A percentile compares a stretch with the other conserved stretches of the same genome.
phyloP scores from a whole-genome alignment of 1,284 basidiomycete genomes.

The Trichosporon sp. region DNA sequence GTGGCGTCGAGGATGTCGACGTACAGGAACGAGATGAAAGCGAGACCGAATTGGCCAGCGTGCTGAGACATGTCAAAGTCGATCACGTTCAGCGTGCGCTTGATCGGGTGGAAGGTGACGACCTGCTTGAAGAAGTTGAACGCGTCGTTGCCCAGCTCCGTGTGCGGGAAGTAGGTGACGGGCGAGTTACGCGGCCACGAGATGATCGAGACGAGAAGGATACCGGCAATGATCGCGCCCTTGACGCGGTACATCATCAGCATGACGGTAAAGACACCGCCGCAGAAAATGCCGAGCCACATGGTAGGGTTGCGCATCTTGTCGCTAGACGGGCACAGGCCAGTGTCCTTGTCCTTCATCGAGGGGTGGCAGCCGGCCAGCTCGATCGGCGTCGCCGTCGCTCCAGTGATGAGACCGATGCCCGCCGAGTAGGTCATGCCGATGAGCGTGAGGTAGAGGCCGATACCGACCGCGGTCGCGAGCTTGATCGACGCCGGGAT shows the following conservation, averaged over 20 bases:
- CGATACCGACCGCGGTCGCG: conserved; percentile 79
- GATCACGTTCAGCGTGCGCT: conserved; percentile 16
- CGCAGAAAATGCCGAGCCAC: conserved; percentile 83
- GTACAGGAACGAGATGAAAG: conserved; percentile 62
- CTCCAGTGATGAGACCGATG: conserved; percentile 70
- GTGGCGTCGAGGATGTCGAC: conserved; percentile 63
- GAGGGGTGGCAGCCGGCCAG: conserved; percentile 66
- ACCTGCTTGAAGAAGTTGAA: conserved; percentile 86
- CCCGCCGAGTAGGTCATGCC: conserved; percentile 57
- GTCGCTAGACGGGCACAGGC: conserved; percentile 64
- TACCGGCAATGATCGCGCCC: conserved; percentile 52
- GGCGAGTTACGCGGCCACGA: conserved; percentile 77
- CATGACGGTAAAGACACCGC: conserved; percentile 73
- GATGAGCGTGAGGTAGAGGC: conserved; percentile 59
- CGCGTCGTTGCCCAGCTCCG: conserved; percentile 59
- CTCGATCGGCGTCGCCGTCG: conserved; percentile 64
- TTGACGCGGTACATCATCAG: conserved; percentile 80
- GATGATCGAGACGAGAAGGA: conserved; percentile 77
- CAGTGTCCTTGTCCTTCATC: conserved; percentile 28
- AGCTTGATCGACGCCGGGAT: conserved; percentile 82
- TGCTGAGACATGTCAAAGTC: conserved; percentile 13
- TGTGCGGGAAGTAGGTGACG: conserved; percentile 80
- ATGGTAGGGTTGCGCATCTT: conserved; percentile 23
- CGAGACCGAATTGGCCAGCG: conserved; percentile 17
- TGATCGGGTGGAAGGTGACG: conserved; percentile 47